A percentile compares a stretch with the other conserved stretches of the same genome.
phyloP scores from a whole-genome alignment of 2,329 filamentous ascomycete species.

The Fusarium agapanthi region DNA sequence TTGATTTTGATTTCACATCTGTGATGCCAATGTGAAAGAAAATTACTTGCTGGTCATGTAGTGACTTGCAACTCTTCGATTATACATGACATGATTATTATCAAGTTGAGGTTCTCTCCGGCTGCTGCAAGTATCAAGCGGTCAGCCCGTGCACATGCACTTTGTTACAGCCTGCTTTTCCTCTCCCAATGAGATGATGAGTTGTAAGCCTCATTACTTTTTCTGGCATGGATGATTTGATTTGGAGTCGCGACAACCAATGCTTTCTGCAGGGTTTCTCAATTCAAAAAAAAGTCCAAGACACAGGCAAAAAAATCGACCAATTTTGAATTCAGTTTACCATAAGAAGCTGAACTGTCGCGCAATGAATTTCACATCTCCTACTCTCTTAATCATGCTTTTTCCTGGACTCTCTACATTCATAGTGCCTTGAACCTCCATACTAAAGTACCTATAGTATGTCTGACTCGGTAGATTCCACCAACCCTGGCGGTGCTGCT shows the following conservation, averaged over 20 bases:
- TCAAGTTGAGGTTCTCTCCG: neutral
- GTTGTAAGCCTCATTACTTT: neutral
- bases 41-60: neutral
- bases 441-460: fast-evolving
- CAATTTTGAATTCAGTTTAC: neutral
- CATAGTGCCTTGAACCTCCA: fast-evolving
- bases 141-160: neutral
- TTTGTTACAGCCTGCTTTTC: neutral
- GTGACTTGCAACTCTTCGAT: neutral
- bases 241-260: neutral
- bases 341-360: neutral
- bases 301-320: neutral
- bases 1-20: neutral
- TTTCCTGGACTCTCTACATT: fast-evolving
- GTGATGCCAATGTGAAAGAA: neutral
- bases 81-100: neutral
- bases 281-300: neutral
- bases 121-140: neutral
- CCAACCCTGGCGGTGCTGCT: too few species aligned
- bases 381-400: fast-evolving
- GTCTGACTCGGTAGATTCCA: neutral
- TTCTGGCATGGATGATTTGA: neutral
- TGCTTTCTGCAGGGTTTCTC: neutral
- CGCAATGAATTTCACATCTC: too few species aligned
- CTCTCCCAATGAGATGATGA: neutral